A percentile compares a stretch with the other conserved stretches of the same genome.
Conservation (phyloP, 441 rosid species). For the Corymbia calophylla region DNA sequence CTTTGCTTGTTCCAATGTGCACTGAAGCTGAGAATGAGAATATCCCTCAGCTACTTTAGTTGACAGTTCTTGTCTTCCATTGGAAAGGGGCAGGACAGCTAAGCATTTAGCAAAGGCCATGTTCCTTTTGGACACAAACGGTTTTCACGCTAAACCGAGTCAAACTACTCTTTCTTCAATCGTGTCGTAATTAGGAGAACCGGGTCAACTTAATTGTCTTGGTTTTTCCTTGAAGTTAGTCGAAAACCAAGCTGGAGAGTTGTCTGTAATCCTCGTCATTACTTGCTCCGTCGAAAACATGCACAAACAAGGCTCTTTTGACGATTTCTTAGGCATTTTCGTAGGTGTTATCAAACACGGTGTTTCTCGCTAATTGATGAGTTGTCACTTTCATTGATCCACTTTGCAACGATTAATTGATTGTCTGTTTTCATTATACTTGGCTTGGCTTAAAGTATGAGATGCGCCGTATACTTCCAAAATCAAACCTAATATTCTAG, state of each 20-base stretch:
- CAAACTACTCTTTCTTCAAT: not conserved
- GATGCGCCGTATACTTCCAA: accelerated
- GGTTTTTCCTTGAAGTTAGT: not conserved
- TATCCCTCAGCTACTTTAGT: not conserved
- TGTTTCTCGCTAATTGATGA: accelerated
- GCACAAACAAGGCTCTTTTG: not conserved
- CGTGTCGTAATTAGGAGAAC: not conserved
- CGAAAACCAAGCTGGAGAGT: not conserved
- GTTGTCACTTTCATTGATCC: not conserved
- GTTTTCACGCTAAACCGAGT: not conserved
- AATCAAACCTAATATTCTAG: not conserved
- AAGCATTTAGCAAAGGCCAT: not conserved
- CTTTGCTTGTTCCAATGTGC: not conserved
- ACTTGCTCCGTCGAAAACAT: not conserved
- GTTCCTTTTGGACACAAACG: not conserved
- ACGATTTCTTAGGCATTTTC: not conserved
- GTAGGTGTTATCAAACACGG: not conserved
- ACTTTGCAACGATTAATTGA: not conserved
- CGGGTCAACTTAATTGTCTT: not conserved
- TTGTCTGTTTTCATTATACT: not conserved
- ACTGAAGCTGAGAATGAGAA: not conserved
- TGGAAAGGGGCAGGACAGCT: not conserved
- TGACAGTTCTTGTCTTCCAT: not conserved
- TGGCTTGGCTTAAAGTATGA: not conserved
- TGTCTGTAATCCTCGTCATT: not conserved